Conservation (phyloP, 225 moss, liverwort and hornwort species). For the Ulota crispa region DNA sequence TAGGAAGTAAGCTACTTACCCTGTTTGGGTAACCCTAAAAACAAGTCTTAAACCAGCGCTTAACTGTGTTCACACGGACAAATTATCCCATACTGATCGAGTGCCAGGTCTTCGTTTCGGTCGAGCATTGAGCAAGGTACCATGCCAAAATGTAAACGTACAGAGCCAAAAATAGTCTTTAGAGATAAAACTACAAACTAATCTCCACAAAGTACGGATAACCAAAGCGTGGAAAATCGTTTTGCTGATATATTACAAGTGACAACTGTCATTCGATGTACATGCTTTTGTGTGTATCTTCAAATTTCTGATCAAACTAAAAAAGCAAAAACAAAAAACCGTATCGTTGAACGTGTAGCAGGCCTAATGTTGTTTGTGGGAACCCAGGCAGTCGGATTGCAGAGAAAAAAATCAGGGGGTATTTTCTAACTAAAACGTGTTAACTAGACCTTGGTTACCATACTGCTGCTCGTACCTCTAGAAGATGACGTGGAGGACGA, state of each 20-base stretch:
- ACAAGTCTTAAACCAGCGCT: not conserved
- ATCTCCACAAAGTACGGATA: not conserved
- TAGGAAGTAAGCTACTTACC: conserved; percentile 22
- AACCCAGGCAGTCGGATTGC: not conserved
- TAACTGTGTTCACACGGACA: not conserved
- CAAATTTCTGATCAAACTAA: not conserved
- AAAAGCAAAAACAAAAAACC: not conserved
- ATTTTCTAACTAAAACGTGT: not conserved
- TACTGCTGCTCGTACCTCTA: conserved; percentile 36
- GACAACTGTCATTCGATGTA: conserved; percentile 15
- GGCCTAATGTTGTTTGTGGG: too few relatives aligned
- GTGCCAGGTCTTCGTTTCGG: not conserved
- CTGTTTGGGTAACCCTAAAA: too few relatives aligned
- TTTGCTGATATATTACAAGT: conserved; percentile 26
- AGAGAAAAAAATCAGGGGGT: conserved; percentile 3
- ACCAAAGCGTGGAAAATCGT: conserved; percentile 1
- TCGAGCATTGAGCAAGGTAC: not conserved
- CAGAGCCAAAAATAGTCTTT: not conserved
- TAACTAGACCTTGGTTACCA: conserved; percentile 34
- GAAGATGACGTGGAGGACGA: conserved; percentile 54
- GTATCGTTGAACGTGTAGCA: not conserved
- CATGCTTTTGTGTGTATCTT: conserved; percentile 13
- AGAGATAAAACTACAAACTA: not conserved
- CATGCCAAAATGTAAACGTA: not conserved
- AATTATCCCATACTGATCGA: not conserved